Conservation (phyloP, 2,329 filamentous ascomycete species). For the Penicillium capsulatum region DNA sequence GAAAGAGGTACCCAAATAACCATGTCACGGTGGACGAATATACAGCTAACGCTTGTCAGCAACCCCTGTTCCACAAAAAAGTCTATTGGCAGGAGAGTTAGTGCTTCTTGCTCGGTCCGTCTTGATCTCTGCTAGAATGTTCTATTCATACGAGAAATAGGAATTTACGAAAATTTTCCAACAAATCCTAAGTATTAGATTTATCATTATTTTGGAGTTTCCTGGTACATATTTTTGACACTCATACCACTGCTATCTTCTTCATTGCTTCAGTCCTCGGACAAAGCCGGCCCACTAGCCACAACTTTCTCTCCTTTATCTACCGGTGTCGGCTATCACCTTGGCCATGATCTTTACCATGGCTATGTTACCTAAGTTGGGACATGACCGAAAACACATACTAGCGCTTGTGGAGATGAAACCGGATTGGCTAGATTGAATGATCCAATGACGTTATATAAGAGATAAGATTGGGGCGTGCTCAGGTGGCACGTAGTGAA, state of each 20-base stretch:
- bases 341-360: too few relatives aligned
- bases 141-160: conserved; percentile 11
- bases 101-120: conserved; percentile 7
- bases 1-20: conserved; percentile 21
- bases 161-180: too few relatives aligned
- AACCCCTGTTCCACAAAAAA: conserved; percentile 8
- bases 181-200: too few relatives aligned
- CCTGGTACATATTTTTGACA: too few relatives aligned
- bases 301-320: too few relatives aligned
- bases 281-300: too few relatives aligned
- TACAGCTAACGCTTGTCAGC: conserved; percentile 6
- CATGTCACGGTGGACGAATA: background rate
- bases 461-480: too few relatives aligned
- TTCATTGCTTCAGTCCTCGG: too few relatives aligned
- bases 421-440: background rate
- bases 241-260: too few relatives aligned
- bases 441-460: background rate
- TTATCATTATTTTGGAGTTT: too few relatives aligned
- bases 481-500: too few relatives aligned
- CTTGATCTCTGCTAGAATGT: conserved; percentile 9
- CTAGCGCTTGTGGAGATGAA: conserved; percentile 1
- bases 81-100: background rate
- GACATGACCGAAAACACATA: conserved; percentile 5
- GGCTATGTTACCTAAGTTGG: background rate
- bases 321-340: too few relatives aligned